These are phyloP conservation scores for Salvia rosmarinus DNA, from an alignment of 257 asterid species.

Conservation along the genomic window DNA sequence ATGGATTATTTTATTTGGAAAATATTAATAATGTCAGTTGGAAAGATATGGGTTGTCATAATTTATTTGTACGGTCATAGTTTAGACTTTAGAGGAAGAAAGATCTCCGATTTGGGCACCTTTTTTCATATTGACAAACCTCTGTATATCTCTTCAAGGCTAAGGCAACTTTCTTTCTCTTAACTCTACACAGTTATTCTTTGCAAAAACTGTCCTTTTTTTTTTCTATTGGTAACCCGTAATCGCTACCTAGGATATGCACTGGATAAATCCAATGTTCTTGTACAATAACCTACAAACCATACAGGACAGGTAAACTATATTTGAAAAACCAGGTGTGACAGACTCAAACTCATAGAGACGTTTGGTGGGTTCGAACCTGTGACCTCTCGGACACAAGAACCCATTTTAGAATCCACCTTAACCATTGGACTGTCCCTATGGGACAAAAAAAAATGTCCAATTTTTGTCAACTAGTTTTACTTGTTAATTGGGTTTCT, in stretches of 20 bases:
- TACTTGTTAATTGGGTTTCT: constrained; percentile 9
- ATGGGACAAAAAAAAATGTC: too few species aligned
- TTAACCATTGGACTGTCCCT: too few species aligned
- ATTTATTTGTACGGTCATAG: constrained; percentile 36
- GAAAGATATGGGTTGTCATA: constrained; percentile 32
- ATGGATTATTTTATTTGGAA: constrained; percentile 16
- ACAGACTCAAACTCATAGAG: too few species aligned
- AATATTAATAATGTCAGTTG: constrained; percentile 38
- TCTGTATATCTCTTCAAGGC: constrained; percentile 40
- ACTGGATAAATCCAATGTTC: too few species aligned
- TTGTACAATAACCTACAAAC: too few species aligned
- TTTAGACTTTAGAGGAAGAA: constrained; percentile 3
- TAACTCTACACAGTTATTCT: not conserved
- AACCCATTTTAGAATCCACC: too few species aligned
- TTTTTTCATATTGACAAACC: constrained; percentile 20
- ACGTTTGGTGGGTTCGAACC: too few species aligned
- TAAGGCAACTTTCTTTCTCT: constrained; percentile 34
- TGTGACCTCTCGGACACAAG: too few species aligned
- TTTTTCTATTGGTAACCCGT: too few species aligned
- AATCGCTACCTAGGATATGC: too few species aligned
- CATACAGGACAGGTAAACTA: too few species aligned
- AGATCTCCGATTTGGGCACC: constrained; percentile 29
- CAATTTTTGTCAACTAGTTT: not conserved
- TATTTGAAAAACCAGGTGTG: too few species aligned
- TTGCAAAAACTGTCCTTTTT: not conserved